phyloP scores from a whole-genome alignment of 1,284 basidiomycete genomes.

The Fistulinella cinereoalba region DNA sequence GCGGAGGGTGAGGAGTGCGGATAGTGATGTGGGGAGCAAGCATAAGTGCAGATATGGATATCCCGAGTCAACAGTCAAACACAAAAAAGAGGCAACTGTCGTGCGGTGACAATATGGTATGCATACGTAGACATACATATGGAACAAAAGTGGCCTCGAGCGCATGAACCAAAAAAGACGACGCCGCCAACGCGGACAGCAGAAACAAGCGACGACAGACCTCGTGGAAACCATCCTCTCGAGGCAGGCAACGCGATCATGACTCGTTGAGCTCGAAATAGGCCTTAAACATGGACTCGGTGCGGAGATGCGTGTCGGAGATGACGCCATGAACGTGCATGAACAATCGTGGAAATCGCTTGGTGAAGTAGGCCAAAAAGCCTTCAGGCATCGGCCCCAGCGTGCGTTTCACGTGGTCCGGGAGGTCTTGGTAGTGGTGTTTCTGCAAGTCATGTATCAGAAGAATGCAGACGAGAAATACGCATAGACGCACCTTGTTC shows the following conservation, averaged over 20 bases:
- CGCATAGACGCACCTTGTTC: conserved; percentile 74
- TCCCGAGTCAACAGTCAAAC: neutral
- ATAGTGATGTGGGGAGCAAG: conserved; percentile 8
- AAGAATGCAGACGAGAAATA: neutral
- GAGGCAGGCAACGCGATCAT: too few relatives aligned
- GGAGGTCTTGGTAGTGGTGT: conserved; percentile 97
- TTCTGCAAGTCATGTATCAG: conserved; percentile 54
- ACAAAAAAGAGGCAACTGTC: neutral
- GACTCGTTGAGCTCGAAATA: conserved; percentile 75
- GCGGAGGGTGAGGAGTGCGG: neutral
- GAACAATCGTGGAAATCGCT: conserved; percentile 88
- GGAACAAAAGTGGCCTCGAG: conserved; percentile 2
- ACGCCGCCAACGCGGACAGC: neutral
- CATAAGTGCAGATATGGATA: neutral
- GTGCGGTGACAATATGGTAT: conserved; percentile 2
- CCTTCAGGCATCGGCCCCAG: conserved; percentile 90
- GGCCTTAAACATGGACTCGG: conserved; percentile 81
- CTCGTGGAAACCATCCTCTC: neutral
- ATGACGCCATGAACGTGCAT: conserved; percentile 89
- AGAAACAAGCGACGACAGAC: neutral
- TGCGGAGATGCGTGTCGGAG: conserved; percentile 58
- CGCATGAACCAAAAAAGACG: neutral
- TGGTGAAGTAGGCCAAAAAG: conserved; percentile 90
- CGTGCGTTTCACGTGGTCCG: conserved; percentile 83
- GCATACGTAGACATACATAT: conserved; percentile 14